These are phyloP conservation scores for Torulaspora maleeae DNA, from an alignment of 805 yeast genomes.

Conservation along the genomic window DNA sequence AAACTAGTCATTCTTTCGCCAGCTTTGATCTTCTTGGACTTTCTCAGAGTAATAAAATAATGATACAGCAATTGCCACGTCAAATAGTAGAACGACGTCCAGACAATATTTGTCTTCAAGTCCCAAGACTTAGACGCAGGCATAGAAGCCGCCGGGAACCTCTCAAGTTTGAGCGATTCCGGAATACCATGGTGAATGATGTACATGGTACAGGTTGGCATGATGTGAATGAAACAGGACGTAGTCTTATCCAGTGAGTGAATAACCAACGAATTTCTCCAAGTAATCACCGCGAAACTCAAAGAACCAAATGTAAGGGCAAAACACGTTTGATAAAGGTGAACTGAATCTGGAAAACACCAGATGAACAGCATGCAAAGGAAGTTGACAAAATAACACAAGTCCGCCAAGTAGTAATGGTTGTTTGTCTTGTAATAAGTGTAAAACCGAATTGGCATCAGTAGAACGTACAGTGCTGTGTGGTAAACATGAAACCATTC, in stretches of 20 bases:
- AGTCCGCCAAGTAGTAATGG: slow-evolving; percentile 86
- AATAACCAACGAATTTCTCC: slow-evolving; percentile 90
- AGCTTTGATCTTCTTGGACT: slow-evolving; percentile 72
- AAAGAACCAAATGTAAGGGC: slow-evolving; percentile 85
- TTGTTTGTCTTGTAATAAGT: slow-evolving; percentile 73
- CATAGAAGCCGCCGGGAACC: slow-evolving; percentile 77
- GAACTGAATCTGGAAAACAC: slow-evolving; percentile 70
- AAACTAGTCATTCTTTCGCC: slow-evolving; percentile 81
- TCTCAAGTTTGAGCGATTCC: slow-evolving; percentile 41
- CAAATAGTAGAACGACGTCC: slow-evolving; percentile 78
- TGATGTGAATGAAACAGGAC: slow-evolving; percentile 80
- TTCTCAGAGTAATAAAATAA: slow-evolving; percentile 80
- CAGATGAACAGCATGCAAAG: slow-evolving; percentile 69
- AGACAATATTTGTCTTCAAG: slow-evolving; percentile 47
- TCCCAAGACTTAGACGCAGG: slow-evolving; percentile 61
- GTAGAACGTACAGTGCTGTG: slow-evolving; percentile 50
- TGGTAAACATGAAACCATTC: slow-evolving; percentile 71
- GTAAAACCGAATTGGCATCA: slow-evolving; percentile 82
- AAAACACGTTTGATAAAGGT: slow-evolving; percentile 76
- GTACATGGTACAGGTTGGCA: slow-evolving; percentile 86
- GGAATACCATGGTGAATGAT: slow-evolving; percentile 78
- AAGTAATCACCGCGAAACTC: slow-evolving; percentile 89
- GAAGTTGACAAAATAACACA: slow-evolving; percentile 85
- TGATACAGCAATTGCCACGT: slow-evolving; percentile 90
- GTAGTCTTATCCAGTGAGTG: slow-evolving; percentile 93